Conservation (phyloP, 2,329 filamentous ascomycete species). For the Exophiala phaeomuriformis region DNA sequence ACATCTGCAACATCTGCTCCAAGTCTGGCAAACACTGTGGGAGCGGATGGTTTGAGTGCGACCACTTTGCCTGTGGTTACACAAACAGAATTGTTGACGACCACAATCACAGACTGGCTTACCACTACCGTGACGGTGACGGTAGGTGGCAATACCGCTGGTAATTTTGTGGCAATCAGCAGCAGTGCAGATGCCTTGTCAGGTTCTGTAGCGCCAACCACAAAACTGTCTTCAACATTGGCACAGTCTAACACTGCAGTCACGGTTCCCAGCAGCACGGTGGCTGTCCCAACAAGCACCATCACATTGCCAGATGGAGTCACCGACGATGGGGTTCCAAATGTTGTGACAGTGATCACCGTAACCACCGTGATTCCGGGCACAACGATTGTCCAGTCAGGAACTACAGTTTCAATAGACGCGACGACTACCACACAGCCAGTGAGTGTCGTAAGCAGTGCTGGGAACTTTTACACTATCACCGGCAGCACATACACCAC, state of each 20-base stretch:
- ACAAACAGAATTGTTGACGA: conserved; percentile 1
- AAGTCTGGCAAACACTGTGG: not conserved
- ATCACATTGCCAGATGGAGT: not conserved
- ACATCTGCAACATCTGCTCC: not conserved
- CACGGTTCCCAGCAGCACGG: not conserved
- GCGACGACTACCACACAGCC: not conserved
- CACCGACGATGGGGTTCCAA: not conserved
- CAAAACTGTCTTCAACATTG: not conserved
- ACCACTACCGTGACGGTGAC: conserved; percentile 12
- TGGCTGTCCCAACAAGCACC: not conserved
- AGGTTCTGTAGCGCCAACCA: not conserved
- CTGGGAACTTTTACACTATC: conserved; percentile 7
- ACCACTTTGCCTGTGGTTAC: not conserved
- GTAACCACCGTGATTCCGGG: not conserved
- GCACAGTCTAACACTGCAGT: not conserved
- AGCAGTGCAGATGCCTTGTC: not conserved
- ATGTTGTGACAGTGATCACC: not conserved
- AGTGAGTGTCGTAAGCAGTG: not conserved
- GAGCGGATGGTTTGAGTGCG: not conserved
- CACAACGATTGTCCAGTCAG: not conserved
- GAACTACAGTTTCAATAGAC: not conserved
- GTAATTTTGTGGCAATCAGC: not conserved
- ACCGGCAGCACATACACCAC: conserved; percentile 10
- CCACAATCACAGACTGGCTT: conserved; percentile 13
- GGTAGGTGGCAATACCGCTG: not conserved